Conservation (phyloP, 2,329 filamentous ascomycete genomes). For the Emergomyces pasteurianus region DNA sequence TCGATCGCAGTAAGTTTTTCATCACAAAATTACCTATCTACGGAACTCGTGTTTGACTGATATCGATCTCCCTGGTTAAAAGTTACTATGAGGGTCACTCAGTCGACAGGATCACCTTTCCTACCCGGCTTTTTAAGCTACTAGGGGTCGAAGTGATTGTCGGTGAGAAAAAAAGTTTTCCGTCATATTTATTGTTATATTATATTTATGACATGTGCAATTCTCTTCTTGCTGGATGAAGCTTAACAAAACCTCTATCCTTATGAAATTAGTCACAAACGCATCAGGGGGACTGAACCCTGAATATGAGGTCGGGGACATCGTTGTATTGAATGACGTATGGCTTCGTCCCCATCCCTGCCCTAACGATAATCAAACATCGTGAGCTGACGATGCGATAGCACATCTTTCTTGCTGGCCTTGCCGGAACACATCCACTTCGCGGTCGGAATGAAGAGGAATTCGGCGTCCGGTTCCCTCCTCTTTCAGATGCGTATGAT, state of each 20-base stretch:
- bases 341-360: not conserved
- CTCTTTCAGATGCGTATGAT: conserved; percentile 55
- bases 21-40: not conserved
- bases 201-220: not conserved
- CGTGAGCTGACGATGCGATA: conserved; percentile 19
- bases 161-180: too few species aligned
- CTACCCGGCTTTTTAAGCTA: conserved; percentile 51
- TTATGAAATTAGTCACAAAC: conserved; percentile 44
- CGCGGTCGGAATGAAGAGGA: conserved; percentile 51
- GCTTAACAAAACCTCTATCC: not conserved
- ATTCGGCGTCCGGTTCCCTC: conserved; percentile 51
- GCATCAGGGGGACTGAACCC: conserved; percentile 54
- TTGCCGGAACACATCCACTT: conserved; percentile 50
- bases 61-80: not conserved
- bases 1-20: conserved; percentile 47
- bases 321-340: conserved; percentile 54
- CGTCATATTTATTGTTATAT: too few species aligned
- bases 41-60: not conserved
- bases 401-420: conserved; percentile 53
- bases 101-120: conserved; percentile 51
- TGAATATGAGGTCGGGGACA: conserved; percentile 52
- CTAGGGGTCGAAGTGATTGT: conserved; percentile 50
- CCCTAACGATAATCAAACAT: not conserved
- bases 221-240: not conserved
- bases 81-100: conserved; percentile 59